Evolutionary conservation across 805 yeast species (phyloP).

Genomic region (Komagataella phaffii): DNA sequence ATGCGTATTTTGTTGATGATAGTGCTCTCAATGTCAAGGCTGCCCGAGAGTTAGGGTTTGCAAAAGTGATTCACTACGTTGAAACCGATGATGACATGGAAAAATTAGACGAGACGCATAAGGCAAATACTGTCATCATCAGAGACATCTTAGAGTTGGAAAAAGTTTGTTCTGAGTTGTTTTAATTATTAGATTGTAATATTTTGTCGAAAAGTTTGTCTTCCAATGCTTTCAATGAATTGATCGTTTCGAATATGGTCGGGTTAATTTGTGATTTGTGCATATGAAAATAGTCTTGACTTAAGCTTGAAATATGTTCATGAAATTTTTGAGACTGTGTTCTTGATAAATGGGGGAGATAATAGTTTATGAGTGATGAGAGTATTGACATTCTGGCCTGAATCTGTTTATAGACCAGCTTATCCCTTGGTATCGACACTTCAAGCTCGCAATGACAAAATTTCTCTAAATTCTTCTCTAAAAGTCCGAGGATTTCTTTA

Average conservation of each 20-base stretch:
- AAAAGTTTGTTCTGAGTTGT: constrained; percentile 36
- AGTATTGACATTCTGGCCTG: neutral
- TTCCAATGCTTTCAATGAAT: neutral
- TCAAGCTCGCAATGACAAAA: neutral
- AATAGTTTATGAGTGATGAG: neutral
- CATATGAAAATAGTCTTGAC: neutral
- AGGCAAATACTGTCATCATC: constrained; percentile 34
- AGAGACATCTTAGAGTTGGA: constrained; percentile 44
- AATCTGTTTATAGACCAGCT: neutral
- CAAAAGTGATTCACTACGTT: constrained; percentile 56
- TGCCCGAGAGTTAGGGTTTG: constrained; percentile 62
- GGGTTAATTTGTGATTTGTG: neutral
- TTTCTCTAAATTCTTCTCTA: neutral
- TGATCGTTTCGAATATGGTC: neutral
- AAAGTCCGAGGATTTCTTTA: neutral
- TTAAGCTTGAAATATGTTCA: neutral
- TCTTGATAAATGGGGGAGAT: neutral
- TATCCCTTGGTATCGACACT: neutral
- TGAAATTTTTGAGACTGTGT: neutral
- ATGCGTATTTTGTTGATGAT: constrained; percentile 77
- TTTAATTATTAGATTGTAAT: constrained; percentile 10
- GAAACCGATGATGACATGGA: constrained; percentile 46
- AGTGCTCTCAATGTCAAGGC: constrained; percentile 68
- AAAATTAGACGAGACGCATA: constrained; percentile 20
- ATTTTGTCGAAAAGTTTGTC: neutral